Evolutionary conservation across 192 early-diverging fungal genomes (phyloP).

Genomic region (Oehlia diaphana): DNA sequence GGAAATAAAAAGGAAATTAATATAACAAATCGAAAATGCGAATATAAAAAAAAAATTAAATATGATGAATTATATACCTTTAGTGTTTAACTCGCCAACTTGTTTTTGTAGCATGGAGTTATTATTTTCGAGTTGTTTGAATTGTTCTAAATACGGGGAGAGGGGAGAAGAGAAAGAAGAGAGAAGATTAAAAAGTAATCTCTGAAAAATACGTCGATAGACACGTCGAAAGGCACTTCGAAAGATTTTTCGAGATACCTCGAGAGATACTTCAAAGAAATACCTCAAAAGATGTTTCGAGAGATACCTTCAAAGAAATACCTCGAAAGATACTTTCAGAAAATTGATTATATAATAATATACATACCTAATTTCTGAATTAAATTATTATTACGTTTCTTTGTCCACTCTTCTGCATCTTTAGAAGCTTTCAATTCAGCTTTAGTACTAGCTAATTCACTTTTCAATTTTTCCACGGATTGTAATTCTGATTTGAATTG

Average conservation of each 20-base stretch:
- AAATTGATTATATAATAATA: neutral
- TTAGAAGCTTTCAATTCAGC: slow-evolving; percentile 1
- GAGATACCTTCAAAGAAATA: too few relatives aligned
- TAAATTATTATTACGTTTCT: neutral
- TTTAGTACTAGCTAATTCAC: neutral
- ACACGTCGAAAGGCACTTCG: too few relatives aligned
- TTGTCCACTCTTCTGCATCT: neutral
- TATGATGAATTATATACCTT: neutral
- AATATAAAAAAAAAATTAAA: too few relatives aligned
- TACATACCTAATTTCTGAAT: too few relatives aligned
- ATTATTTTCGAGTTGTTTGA: neutral
- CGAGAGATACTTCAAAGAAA: too few relatives aligned
- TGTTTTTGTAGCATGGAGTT: neutral
- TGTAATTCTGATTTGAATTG: neutral
- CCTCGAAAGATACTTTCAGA: neutral
- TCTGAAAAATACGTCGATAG: too few relatives aligned
- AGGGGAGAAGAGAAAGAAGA: neutral
- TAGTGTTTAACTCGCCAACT: neutral
- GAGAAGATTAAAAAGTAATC: neutral
- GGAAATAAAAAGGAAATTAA: neutral
- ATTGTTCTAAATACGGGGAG: neutral
- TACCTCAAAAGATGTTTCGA: too few relatives aligned
- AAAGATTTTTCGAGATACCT: too few relatives aligned
- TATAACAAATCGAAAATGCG: neutral
- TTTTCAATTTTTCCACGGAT: neutral